These are phyloP conservation scores for Rhodamnia rubescens DNA, from an alignment of 345 rosid genomes.

Conservation along the genomic window DNA sequence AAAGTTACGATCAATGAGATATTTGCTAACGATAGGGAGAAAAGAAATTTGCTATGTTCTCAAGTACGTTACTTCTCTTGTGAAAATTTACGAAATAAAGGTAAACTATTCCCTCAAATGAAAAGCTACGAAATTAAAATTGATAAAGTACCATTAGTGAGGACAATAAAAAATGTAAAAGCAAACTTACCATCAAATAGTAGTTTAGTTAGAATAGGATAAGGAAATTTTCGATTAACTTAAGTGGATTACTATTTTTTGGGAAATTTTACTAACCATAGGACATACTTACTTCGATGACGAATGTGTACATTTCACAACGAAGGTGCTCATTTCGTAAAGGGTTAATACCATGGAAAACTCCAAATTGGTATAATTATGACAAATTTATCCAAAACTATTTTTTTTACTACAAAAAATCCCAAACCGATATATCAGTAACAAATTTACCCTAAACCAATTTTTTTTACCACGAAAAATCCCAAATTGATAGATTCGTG, in stretches of 20 bases:
- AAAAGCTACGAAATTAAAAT: background rate
- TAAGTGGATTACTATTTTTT: background rate
- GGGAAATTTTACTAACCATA: accelerated
- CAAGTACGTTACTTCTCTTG: background rate
- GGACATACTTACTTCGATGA: background rate
- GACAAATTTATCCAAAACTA: no score
- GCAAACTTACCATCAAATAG: background rate
- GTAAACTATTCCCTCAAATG: background rate
- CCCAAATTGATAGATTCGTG: no score
- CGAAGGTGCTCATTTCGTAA: no score
- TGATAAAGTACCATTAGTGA: background rate
- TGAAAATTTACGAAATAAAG: background rate
- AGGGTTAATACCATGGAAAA: no score
- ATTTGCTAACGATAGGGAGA: background rate
- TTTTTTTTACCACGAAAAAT: no score
- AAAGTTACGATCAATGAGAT: background rate
- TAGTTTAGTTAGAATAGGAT: background rate
- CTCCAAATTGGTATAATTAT: no score
- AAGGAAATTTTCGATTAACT: background rate
- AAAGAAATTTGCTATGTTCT: background rate
- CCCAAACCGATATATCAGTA: no score
- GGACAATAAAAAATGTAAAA: background rate
- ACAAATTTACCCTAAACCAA: no score
- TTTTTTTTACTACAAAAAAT: no score
- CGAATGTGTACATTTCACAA: background rate